A percentile compares a stretch with the other conserved stretches of the same genome.
phyloP scores from a whole-genome alignment of 768 basidiomycete species.

The Mrakia frigida region DNA sequence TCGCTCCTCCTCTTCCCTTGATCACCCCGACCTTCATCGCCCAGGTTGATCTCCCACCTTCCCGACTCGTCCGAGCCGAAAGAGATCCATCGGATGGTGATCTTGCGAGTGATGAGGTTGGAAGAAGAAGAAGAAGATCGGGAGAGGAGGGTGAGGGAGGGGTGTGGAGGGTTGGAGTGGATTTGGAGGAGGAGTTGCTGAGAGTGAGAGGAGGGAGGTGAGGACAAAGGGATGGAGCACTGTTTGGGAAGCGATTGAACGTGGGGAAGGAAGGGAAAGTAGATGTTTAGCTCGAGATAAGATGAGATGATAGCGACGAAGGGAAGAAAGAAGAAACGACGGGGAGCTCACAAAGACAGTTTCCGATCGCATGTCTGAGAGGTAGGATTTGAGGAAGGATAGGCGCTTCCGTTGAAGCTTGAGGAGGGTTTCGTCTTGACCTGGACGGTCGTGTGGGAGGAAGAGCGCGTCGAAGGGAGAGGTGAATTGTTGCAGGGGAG shows the following conservation, averaged over 20 bases:
- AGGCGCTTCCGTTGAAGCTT: slow-evolving; percentile 13
- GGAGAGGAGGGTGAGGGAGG: slow-evolving; percentile 17
- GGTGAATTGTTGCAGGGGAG: background rate
- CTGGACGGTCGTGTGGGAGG: background rate
- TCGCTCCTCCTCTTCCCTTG: too few relatives aligned
- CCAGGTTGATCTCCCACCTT: background rate
- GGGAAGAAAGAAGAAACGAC: background rate
- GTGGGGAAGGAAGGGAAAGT: too few relatives aligned
- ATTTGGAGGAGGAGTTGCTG: background rate
- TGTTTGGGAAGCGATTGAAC: background rate
- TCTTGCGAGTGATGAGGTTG: background rate
- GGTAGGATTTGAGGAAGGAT: background rate
- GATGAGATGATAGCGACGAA: background rate
- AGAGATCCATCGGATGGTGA: background rate
- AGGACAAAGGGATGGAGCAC: background rate
- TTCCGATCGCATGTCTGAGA: background rate
- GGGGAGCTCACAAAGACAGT: slow-evolving; percentile 7
- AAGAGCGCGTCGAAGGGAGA: background rate
- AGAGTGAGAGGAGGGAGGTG: background rate
- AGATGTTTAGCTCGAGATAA: background rate
- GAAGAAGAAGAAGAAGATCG: background rate
- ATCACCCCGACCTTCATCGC: background rate
- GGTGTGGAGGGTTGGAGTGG: slow-evolving; percentile 8
- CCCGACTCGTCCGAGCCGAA: background rate
- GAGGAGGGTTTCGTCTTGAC: background rate